Base-by-base conservation (phyloP, 768 basidiomycete species). In the Lactarius pseudohatsudake region DNA sequence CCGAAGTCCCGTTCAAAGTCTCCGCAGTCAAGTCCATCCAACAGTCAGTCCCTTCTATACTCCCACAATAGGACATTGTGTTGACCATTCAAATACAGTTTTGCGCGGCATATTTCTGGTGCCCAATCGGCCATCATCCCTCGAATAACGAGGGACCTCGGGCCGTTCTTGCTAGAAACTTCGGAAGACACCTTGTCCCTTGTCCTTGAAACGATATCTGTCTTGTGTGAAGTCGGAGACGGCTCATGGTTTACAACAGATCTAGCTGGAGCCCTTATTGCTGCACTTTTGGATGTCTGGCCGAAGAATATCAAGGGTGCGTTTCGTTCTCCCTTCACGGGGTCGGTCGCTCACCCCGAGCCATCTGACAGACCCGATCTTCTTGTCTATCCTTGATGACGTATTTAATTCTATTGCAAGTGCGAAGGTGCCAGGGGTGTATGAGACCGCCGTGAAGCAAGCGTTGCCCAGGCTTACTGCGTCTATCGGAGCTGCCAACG, bases 21-120 rank as follows among this genome's bases (percentile, higher is more conserved):
- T 96, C 94, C 1, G 96, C 96, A 11, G 90, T 98, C 32, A 92
- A 93, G 76, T 94, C 96, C 2, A 82, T 98, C 45, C 88, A 92
- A 72, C 96, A 98, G 97, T 98, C 72, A 65, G 86, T 75, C 1
- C n/a, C 34, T 41, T 64, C 53, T 16, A 18, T 5, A 10, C 18
- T 13, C 6, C 13, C 41, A 16, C 55, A 2, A 53, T 3, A 34
- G 3, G 22, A 4, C n/a, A 22, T 41, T 28, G 3, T 61, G 9
- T 36, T 63, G 50, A 66, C 65, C 40, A 73, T 70, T 15, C 55
- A n/a, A 11, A n/a, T 64, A 22, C 64, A 92, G 90, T 74, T 91
- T 91, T 79, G 90, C 85, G 76, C 81, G 86, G 64, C 84, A 82
- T 7, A 84, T 85, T 18, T 84, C 88, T 30, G 82, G 86, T 38